Conservation (phyloP, 179 eudicot species). For the Pouteria campechiana region DNA sequence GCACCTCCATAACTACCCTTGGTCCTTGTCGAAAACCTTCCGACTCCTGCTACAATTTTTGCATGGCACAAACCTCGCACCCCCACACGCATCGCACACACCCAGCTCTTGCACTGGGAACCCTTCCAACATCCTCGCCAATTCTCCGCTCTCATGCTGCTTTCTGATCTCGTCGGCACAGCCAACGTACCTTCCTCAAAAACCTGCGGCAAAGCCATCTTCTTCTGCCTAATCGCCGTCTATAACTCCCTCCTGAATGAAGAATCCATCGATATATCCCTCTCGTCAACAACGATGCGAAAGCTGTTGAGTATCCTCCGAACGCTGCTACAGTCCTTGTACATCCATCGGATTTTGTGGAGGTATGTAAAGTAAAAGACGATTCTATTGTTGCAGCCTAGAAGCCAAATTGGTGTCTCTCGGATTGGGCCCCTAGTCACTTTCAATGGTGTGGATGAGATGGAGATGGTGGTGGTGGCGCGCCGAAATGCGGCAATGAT, state of each 20-base stretch:
- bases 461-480: no score
- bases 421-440: no score
- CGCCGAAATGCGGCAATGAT: constrained; percentile 53
- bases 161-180: constrained; percentile 78
- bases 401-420: no score
- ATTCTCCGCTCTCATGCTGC: constrained; percentile 68
- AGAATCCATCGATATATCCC: constrained; percentile 90
- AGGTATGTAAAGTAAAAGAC: constrained; percentile 75
- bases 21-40: constrained; percentile 64
- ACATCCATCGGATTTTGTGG: constrained; percentile 90
- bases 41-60: constrained; percentile 70
- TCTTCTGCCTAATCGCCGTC: constrained; percentile 44
- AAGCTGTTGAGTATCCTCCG: constrained; percentile 64
- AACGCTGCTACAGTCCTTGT: constrained; percentile 77
- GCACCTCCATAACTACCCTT: constrained; percentile 54
- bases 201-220: constrained; percentile 64
- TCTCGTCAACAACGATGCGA: constrained; percentile 74
- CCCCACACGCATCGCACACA: constrained; percentile 74
- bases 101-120: constrained; percentile 50
- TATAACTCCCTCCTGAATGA: constrained; percentile 61
- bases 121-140: constrained; percentile 57
- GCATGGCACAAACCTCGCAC: constrained; percentile 84
- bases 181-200: constrained; percentile 74
- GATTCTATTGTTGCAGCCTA: constrained; percentile 43
- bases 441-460: no score